Evolutionary conservation across 495 filamentous ascomycete genomes (phyloP).

Genomic region (Opeltia flavorubescens): DNA sequence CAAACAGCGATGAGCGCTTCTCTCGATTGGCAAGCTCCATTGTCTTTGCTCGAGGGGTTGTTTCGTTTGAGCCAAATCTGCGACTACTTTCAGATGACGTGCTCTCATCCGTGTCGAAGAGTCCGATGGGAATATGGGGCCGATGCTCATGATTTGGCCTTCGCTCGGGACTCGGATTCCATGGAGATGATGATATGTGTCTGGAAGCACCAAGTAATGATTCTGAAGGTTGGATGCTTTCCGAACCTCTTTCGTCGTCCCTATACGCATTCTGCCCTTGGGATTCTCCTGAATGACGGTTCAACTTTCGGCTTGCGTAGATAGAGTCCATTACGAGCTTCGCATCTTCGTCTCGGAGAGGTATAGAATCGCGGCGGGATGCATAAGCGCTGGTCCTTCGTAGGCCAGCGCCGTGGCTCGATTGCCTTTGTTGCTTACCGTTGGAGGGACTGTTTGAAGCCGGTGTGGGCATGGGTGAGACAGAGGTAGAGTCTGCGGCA

Average conservation of each 20-base stretch:
- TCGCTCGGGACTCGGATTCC: not conserved
- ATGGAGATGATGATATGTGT: not conserved
- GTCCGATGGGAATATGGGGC: not conserved
- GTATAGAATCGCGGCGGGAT: conserved; percentile 28
- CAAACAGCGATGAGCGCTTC: conserved; percentile 15
- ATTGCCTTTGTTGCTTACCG: conserved; percentile 6
- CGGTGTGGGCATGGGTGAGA: conserved; percentile 3
- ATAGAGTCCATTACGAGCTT: conserved; percentile 50
- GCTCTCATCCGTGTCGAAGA: conserved; percentile 9
- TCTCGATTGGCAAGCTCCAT: conserved; percentile 5
- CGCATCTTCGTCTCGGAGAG: conserved; percentile 54
- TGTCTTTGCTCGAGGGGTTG: conserved; percentile 14
- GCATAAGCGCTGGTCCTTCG: conserved; percentile 34
- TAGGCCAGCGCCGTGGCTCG: conserved; percentile 26
- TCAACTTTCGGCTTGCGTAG: conserved; percentile 25
- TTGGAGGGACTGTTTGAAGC: conserved; percentile 3
- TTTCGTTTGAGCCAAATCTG: conserved; percentile 11
- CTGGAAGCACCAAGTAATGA: not conserved
- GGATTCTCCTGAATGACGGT: conserved; percentile 3
- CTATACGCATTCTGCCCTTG: conserved; percentile 1
- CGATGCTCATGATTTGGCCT: not conserved
- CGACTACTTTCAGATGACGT: conserved; percentile 4
- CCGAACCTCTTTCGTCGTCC: conserved; percentile 12
- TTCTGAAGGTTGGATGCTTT: conserved; percentile 3
- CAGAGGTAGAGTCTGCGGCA: conserved; percentile 4